Conservation (phyloP, 257 asterid genomes). For the Osmanthus fragrans region DNA sequence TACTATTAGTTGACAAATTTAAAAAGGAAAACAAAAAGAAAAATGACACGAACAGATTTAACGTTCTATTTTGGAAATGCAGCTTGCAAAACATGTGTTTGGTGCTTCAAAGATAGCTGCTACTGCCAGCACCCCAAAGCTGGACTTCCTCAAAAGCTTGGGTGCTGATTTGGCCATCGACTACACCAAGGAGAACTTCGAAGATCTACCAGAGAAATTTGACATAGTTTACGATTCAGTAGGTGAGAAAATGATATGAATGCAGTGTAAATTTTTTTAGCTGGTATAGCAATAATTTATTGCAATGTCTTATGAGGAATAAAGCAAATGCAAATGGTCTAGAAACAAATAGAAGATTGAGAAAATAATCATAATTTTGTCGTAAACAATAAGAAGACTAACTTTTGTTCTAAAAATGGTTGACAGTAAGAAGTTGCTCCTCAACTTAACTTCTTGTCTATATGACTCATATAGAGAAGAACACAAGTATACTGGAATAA, state of each 20-base stretch:
- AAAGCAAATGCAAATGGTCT: too few species aligned
- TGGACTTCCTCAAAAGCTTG: conserved; percentile 67
- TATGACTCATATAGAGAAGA: too few species aligned
- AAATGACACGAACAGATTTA: background rate
- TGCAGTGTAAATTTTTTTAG: background rate
- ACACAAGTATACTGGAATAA: too few species aligned
- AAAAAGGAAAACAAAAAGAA: background rate
- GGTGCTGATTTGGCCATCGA: conserved; percentile 85
- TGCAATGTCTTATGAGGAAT: too few species aligned
- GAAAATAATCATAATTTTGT: too few species aligned
- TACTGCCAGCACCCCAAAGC: conserved; percentile 69
- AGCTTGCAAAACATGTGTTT: conserved; percentile 86
- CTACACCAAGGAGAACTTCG: conserved; percentile 79
- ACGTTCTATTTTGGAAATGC: conserved; percentile 10
- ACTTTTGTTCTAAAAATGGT: background rate
- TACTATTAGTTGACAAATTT: too few species aligned
- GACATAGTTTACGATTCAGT: conserved; percentile 84
- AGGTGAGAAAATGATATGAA: conserved; percentile 46
- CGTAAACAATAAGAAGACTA: too few species aligned
- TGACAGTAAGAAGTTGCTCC: background rate
- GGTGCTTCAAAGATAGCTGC: conserved; percentile 92
- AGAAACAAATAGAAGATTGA: too few species aligned
- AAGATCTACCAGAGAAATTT: conserved; percentile 67
- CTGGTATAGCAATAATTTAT: background rate
- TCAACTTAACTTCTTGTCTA: background rate